phyloP scores from a whole-genome alignment of 371 early-diverging fungal genomes.

The Sporodiniella umbellata region DNA sequence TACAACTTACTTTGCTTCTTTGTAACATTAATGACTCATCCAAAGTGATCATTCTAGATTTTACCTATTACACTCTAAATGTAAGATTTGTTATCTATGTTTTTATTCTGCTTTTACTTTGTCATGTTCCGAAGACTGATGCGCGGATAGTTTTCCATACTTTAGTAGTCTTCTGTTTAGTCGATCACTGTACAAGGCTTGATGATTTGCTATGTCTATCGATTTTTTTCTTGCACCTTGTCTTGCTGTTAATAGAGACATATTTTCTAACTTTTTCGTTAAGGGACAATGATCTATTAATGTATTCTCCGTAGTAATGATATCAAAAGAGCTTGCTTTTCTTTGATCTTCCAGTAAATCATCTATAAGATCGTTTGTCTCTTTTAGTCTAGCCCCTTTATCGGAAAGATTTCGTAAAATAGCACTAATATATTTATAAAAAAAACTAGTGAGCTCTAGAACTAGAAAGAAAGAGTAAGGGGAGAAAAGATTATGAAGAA shows the following conservation, averaged over 20 bases:
- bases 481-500: too few relatives aligned
- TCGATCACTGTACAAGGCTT: not conserved
- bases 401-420: slow-evolving; percentile 1
- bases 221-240: slow-evolving; percentile 24
- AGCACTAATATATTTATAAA: not conserved
- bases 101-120: not conserved
- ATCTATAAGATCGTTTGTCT: slow-evolving; percentile 7
- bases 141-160: not conserved
- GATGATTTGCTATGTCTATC: slow-evolving; percentile 22
- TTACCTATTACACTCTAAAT: not conserved
- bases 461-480: too few relatives aligned
- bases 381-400: slow-evolving; percentile 7
- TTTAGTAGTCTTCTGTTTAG: not conserved
- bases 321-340: slow-evolving; percentile 2
- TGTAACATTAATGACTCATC: slow-evolving; percentile 1
- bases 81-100: not conserved
- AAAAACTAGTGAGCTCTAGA: not conserved
- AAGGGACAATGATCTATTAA: slow-evolving; percentile 11
- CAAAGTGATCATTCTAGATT: not conserved
- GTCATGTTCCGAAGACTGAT: not conserved
- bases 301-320: slow-evolving; percentile 9
- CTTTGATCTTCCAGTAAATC: not conserved
- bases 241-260: slow-evolving; percentile 18
- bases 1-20: not conserved
- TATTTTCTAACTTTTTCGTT: slow-evolving; percentile 13